Conservation (phyloP, 371 early-diverging fungal genomes). For the Phascolomyces articulosus region DNA sequence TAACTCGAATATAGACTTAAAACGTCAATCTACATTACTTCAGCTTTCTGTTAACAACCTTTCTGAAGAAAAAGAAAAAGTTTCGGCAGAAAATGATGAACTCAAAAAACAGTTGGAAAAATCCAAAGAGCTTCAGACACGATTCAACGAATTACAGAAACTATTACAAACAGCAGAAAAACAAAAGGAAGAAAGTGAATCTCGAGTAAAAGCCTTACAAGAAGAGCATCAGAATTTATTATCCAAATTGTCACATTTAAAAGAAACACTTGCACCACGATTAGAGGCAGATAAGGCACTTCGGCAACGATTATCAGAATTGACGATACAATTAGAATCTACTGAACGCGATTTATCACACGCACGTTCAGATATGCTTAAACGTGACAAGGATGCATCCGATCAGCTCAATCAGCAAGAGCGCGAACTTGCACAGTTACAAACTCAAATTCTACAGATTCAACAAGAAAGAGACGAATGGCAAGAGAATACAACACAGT, state of each 20-base stretch:
- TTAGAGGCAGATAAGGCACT: slow-evolving; percentile 47
- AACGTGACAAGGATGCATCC: slow-evolving; percentile 31
- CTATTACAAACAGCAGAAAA: slow-evolving; percentile 21
- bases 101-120: slow-evolving; percentile 14
- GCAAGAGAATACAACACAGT: slow-evolving; percentile 62
- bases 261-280: slow-evolving; percentile 44
- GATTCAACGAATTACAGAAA: neutral
- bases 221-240: slow-evolving; percentile 44
- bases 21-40: slow-evolving; percentile 42
- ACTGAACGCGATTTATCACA: slow-evolving; percentile 23
- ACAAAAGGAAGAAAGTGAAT: slow-evolving; percentile 19
- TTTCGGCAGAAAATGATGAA: slow-evolving; percentile 36
- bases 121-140: neutral
- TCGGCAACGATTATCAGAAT: slow-evolving; percentile 30
- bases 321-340: slow-evolving; percentile 28
- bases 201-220: slow-evolving; percentile 31
- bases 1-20: slow-evolving; percentile 33
- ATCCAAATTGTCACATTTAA: slow-evolving; percentile 40
- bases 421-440: slow-evolving; percentile 33
- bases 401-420: slow-evolving; percentile 29
- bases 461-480: slow-evolving; percentile 69
- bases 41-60: slow-evolving; percentile 38
- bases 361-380: slow-evolving; percentile 25
- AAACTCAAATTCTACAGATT: slow-evolving; percentile 51
- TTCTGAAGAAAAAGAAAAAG: slow-evolving; percentile 41